phyloP scores from a whole-genome alignment of 108 stramenopile genomes.

The Skeletonema tropicum region DNA sequence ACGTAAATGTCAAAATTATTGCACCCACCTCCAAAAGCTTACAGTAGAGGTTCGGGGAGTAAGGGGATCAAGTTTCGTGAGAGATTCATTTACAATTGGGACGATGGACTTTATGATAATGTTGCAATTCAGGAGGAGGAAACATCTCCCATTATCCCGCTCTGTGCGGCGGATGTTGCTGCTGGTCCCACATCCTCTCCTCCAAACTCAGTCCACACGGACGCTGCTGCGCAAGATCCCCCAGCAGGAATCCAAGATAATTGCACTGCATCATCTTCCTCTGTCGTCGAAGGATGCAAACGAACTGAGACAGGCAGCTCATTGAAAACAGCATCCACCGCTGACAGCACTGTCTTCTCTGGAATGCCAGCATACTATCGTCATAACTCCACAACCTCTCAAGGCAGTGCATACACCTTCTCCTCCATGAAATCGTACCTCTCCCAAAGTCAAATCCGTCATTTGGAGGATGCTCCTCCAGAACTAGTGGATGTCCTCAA shows the following conservation, averaged over 20 bases:
- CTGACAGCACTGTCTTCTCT: not conserved
- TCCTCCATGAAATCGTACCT: not conserved
- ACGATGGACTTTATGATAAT: not conserved
- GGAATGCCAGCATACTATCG: not conserved
- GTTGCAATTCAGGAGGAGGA: not conserved
- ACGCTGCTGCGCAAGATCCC: not conserved
- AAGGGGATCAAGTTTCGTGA: conserved; percentile 4
- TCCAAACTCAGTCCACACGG: not conserved
- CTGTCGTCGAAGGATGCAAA: not conserved
- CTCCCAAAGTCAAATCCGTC: not conserved
- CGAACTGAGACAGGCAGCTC: not conserved
- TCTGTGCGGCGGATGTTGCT: not conserved
- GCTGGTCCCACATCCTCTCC: not conserved
- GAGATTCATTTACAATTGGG: not conserved
- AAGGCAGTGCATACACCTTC: not conserved
- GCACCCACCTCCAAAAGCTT: too few species aligned
- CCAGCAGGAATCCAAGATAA: not conserved
- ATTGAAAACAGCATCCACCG: not conserved
- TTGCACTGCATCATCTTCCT: not conserved
- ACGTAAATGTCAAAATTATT: too few species aligned
- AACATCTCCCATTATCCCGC: not conserved
- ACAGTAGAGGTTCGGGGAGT: not conserved
- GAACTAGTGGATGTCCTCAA: not conserved
- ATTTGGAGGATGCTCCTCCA: not conserved
- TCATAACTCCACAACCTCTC: not conserved